phyloP scores from a whole-genome alignment of 495 filamentous ascomycete species.

The Tetracladium marchalianum region DNA sequence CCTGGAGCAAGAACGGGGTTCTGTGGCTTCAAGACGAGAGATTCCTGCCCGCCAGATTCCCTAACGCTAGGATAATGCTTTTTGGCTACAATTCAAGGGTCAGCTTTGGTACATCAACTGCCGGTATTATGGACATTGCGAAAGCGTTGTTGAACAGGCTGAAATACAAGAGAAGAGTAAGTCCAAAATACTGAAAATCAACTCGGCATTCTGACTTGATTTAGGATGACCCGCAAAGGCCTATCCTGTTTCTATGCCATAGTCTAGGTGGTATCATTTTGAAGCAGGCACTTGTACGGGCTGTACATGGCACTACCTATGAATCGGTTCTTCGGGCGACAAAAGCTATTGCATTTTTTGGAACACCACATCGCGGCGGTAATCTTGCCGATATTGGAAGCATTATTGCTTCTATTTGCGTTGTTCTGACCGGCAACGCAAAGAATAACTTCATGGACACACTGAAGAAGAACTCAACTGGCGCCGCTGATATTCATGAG shows the following conservation, averaged over 20 bases:
- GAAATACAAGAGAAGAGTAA: not conserved
- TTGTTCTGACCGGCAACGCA: too few species aligned
- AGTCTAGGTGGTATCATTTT: slow-evolving; percentile 29
- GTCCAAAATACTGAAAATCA: too few species aligned
- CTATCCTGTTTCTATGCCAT: slow-evolving; percentile 28
- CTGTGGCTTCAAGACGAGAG: slow-evolving; percentile 4
- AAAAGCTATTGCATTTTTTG: slow-evolving; percentile 15
- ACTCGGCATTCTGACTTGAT: not conserved
- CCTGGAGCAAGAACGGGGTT: not conserved
- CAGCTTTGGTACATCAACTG: slow-evolving; percentile 15
- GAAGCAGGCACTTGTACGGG: slow-evolving; percentile 20
- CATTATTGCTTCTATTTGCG: not conserved
- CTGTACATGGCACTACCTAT: slow-evolving; percentile 1
- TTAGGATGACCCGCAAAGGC: slow-evolving; percentile 1
- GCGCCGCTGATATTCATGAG: too few species aligned
- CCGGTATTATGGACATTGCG: slow-evolving; percentile 19
- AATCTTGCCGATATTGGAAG: slow-evolving; percentile 10
- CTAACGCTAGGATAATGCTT: slow-evolving; percentile 22
- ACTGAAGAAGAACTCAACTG: too few species aligned
- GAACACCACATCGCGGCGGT: slow-evolving; percentile 19
- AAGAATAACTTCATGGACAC: too few species aligned
- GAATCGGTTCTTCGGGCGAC: slow-evolving; percentile 1
- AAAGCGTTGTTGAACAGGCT: slow-evolving; percentile 9
- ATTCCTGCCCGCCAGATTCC: slow-evolving; percentile 20
- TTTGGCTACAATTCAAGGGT: slow-evolving; percentile 26